phyloP scores from a whole-genome alignment of 2,329 filamentous ascomycete genomes.

The Xylariaceae sp. region DNA sequence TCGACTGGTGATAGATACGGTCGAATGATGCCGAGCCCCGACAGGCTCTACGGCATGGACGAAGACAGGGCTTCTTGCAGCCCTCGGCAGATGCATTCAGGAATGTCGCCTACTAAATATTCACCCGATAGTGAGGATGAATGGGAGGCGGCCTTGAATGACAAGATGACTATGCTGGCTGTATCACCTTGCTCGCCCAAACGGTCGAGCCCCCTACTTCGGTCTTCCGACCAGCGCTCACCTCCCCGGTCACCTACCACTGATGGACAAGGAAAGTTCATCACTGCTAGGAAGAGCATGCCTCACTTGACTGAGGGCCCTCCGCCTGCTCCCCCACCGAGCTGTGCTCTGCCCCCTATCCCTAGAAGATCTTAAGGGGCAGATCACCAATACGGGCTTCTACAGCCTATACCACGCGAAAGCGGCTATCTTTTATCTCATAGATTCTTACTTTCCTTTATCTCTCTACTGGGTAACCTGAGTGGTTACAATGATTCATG shows the following conservation, averaged over 20 bases:
- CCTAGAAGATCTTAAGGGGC: constrained; percentile 33
- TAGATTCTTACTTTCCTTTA: constrained; percentile 12
- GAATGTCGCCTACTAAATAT: constrained; percentile 10
- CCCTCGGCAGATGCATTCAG: constrained; percentile 17
- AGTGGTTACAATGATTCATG: constrained; percentile 23
- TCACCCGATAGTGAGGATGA: constrained; percentile 12
- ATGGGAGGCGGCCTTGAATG: constrained; percentile 10
- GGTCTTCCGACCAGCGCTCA: constrained; percentile 8
- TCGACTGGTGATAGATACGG: not conserved
- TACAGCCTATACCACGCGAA: constrained; percentile 2
- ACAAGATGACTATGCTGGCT: constrained; percentile 14
- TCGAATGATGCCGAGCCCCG: not conserved
- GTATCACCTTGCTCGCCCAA: constrained; percentile 22
- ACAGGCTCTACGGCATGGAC: not conserved
- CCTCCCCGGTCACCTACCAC: constrained; percentile 12
- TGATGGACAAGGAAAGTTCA: constrained; percentile 16
- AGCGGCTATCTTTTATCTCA: not conserved
- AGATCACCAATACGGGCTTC: constrained; percentile 12
- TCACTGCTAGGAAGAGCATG: constrained; percentile 44
- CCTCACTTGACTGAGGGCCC: constrained; percentile 47
- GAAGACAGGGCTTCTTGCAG: constrained; percentile 12
- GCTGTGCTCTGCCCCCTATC: constrained; percentile 49
- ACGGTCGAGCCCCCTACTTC: constrained; percentile 24
- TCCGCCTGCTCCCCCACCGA: constrained; percentile 51
- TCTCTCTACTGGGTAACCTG: constrained; percentile 18